These are phyloP conservation scores for Cyanodermella asteris DNA, from an alignment of 2,329 filamentous ascomycete genomes.

Conservation along the genomic window DNA sequence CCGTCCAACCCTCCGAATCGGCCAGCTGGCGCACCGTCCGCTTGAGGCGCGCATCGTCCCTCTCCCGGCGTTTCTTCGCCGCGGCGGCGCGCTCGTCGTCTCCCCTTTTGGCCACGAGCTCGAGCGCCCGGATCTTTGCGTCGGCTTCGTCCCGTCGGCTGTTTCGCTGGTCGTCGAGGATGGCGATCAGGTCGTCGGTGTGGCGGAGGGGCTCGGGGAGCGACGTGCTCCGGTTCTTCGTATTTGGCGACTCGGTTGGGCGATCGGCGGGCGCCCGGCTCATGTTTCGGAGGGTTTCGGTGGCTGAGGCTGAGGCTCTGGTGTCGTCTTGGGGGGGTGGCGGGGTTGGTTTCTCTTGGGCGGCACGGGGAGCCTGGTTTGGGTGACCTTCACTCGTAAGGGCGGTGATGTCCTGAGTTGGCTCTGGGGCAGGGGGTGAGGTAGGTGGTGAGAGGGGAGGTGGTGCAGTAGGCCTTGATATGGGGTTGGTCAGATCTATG, in stretches of 20 bases:
- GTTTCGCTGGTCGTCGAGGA: neutral
- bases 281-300: neutral
- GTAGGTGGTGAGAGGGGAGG: neutral
- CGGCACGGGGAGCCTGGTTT: neutral
- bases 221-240: too few relatives aligned
- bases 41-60: neutral
- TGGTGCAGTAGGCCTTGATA: too few relatives aligned
- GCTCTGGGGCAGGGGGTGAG: conserved; percentile 2
- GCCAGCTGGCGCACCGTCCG: conserved; percentile 1
- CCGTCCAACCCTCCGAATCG: neutral
- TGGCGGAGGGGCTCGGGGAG: neutral
- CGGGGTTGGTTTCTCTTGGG: neutral
- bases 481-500: too few relatives aligned
- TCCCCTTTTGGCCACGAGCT: neutral
- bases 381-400: neutral
- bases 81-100: neutral
- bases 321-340: neutral
- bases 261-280: neutral
- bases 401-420: conserved; percentile 1
- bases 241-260: too few relatives aligned
- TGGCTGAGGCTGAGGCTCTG: neutral
- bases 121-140: too few relatives aligned
- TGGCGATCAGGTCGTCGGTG: neutral
- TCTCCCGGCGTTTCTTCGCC: neutral
- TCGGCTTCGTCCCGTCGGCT: too few relatives aligned